These are phyloP conservation scores for Fusarium penzigii DNA, from an alignment of 2,329 filamentous ascomycete genomes.

Conservation along the genomic window DNA sequence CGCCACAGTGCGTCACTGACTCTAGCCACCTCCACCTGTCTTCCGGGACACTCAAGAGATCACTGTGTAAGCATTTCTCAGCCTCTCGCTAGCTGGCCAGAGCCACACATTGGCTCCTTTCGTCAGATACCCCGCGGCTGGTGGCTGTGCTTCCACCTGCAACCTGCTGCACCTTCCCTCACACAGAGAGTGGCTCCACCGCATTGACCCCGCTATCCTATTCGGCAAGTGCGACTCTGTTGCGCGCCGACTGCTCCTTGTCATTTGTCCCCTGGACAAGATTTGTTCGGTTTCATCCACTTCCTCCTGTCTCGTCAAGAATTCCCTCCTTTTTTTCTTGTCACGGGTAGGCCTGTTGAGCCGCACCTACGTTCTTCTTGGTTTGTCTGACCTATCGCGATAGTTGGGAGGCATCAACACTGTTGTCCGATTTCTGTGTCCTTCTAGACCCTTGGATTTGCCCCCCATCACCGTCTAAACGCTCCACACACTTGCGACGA, in stretches of 20 bases:
- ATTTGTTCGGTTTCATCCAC: constrained; percentile 20
- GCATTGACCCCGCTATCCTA: constrained; percentile 21
- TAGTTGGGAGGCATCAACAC: too few species aligned
- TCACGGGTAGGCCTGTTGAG: too few species aligned
- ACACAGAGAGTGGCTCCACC: constrained; percentile 10
- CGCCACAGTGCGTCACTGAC: constrained; percentile 31
- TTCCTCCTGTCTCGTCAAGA: constrained; percentile 14
- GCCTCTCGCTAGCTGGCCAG: too few species aligned
- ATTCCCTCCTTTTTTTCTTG: background rate
- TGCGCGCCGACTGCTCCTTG: constrained; percentile 20
- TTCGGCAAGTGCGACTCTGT: constrained; percentile 25
- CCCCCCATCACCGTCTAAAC: constrained; percentile 7
- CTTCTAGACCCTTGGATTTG: constrained; percentile 6
- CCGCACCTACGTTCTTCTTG: background rate
- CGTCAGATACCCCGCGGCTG: constrained; percentile 23
- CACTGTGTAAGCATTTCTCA: too few species aligned
- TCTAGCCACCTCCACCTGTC: constrained; percentile 25
- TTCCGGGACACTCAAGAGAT: background rate
- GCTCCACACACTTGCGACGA: constrained; percentile 25
- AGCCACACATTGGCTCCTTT: too few species aligned
- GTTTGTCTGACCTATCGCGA: background rate
- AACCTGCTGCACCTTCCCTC: too few species aligned
- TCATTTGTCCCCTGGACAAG: constrained; percentile 11
- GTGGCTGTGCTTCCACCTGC: constrained; percentile 14
- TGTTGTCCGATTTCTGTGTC: background rate